A percentile compares a stretch with the other conserved stretches of the same genome.
phyloP scores from a whole-genome alignment of 164 flowering plant species.

The Euptelea pleiosperma region DNA sequence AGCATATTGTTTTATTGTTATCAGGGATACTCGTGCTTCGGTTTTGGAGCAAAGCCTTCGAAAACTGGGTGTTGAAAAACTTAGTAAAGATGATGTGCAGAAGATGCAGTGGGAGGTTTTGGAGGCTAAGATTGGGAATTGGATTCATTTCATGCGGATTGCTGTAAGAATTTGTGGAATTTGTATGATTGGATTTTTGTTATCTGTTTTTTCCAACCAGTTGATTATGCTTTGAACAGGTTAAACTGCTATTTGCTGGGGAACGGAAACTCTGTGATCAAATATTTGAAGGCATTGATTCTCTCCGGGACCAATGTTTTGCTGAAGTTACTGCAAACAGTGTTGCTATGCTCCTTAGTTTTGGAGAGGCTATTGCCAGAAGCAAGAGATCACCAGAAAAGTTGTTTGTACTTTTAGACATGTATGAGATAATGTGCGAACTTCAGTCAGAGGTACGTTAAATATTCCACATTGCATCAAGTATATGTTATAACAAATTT shows the following conservation, averaged over 20 bases:
- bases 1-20: not conserved
- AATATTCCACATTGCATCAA: not conserved
- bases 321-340: constrained; percentile 82
- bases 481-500: not conserved
- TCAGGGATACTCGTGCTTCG: constrained; percentile 77
- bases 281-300: constrained; percentile 70
- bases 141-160: constrained; percentile 90
- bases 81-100: constrained; percentile 89
- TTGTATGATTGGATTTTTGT: not conserved
- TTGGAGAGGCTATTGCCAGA: constrained; percentile 95
- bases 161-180: constrained; percentile 50
- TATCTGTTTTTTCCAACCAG: constrained; percentile 12
- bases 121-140: constrained; percentile 90
- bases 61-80: constrained; percentile 88
- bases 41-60: constrained; percentile 78
- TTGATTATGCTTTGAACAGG: constrained; percentile 52
- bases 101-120: constrained; percentile 97
- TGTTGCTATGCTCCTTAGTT: constrained; percentile 85
- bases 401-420: constrained; percentile 85
- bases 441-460: constrained; percentile 79
- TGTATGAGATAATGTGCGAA: constrained; percentile 97
- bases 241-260: constrained; percentile 80
- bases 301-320: constrained; percentile 76
- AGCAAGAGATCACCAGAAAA: constrained; percentile 99
- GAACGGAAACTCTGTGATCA: constrained; percentile 86